Conservation (phyloP, 2,329 filamentous ascomycete genomes). For the Dichotomopilus funicola region DNA sequence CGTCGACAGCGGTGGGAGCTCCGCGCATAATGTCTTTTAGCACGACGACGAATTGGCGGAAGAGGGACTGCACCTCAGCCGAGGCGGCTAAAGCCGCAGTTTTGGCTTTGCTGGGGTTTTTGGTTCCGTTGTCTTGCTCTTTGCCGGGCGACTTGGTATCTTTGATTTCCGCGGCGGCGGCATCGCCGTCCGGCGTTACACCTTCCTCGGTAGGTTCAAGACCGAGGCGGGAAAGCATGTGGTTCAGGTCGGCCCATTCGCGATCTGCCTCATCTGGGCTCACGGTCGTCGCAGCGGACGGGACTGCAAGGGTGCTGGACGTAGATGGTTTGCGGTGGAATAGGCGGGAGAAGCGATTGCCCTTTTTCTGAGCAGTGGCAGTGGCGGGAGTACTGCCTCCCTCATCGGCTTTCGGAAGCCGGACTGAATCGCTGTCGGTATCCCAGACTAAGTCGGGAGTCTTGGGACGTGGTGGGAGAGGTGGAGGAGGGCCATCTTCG, state of each 20-base stretch:
- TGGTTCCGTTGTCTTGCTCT: not conserved
- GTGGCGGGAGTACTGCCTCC: conserved; percentile 26
- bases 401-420: conserved; percentile 19
- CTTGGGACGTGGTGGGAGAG: conserved; percentile 48
- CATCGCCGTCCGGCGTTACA: too few relatives aligned
- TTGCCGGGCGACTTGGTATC: not conserved
- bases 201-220: conserved; percentile 46
- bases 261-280: conserved; percentile 32
- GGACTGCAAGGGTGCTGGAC: conserved; percentile 30
- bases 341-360: conserved; percentile 37
- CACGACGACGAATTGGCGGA: conserved; percentile 78
- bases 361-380: conserved; percentile 30
- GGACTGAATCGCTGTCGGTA: conserved; percentile 35
- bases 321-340: conserved; percentile 21
- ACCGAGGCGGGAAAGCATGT: conserved; percentile 77
- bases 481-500: conserved; percentile 42
- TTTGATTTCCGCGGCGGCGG: not conserved
- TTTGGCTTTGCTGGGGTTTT: conserved; percentile 1
- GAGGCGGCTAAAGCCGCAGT: conserved; percentile 51
- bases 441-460: conserved; percentile 46
- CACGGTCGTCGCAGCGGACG: conserved; percentile 21
- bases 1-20: conserved; percentile 85
- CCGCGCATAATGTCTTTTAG: conserved; percentile 90
- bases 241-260: conserved; percentile 65
- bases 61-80: conserved; percentile 52